phyloP scores from a whole-genome alignment of 768 basidiomycete species.

The Heimioporus sp. region DNA sequence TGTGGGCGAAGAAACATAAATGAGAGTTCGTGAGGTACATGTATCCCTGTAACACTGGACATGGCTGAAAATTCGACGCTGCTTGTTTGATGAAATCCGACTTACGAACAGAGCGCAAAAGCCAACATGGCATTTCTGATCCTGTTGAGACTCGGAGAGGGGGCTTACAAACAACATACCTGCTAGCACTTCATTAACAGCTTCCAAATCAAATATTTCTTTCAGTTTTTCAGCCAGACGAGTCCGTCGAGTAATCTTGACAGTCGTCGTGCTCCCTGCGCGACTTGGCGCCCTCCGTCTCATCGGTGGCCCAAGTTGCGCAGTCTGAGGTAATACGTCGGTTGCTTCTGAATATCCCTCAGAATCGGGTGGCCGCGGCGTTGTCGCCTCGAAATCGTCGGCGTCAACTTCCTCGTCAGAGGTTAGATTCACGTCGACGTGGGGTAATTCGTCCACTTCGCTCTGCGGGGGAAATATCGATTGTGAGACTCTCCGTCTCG shows the following conservation, averaged over 20 bases:
- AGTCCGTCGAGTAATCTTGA: constrained; percentile 62
- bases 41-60: constrained; percentile 88
- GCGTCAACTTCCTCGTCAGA: constrained; percentile 55
- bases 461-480: constrained; percentile 10
- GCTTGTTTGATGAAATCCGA: constrained; percentile 16
- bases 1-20: constrained; percentile 95
- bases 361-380: constrained; percentile 38
- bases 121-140: constrained; percentile 91
- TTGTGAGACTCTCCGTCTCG: constrained; percentile 38
- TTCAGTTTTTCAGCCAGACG: constrained; percentile 84
- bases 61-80: constrained; percentile 2
- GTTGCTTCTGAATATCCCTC: constrained; percentile 8
- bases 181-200: constrained; percentile 81
- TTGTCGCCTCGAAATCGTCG: constrained; percentile 57
- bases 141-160: constrained; percentile 2
- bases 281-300: constrained; percentile 34
- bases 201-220: constrained; percentile 82
- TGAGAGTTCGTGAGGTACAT: constrained; percentile 95
- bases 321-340: constrained; percentile 2
- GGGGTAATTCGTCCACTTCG: constrained; percentile 31
- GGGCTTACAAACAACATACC: constrained; percentile 43
- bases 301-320: constrained; percentile 18
- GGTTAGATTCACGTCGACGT: constrained; percentile 30
- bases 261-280: constrained; percentile 69
- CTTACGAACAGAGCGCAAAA: constrained; percentile 86